Conservation (phyloP, 305 asterid species). For the Rubia balearica region DNA sequence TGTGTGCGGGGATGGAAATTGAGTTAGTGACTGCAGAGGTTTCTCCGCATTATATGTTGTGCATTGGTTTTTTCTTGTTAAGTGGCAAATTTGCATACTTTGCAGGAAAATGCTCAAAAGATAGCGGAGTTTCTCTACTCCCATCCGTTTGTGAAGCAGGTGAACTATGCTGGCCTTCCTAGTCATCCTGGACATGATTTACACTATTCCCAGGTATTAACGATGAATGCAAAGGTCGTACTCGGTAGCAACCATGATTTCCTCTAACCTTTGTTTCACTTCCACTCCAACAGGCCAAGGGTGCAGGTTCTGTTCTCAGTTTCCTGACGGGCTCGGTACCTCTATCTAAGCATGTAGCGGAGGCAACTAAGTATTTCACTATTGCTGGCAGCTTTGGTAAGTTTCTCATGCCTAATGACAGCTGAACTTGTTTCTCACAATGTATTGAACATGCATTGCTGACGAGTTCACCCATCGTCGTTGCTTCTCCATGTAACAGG, state of each 20-base stretch:
- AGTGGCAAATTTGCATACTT: constrained; percentile 10
- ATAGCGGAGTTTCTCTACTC: not conserved
- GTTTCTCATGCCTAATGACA: not conserved
- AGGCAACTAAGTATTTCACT: constrained; percentile 73
- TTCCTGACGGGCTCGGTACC: constrained; percentile 80
- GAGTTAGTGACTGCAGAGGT: not conserved
- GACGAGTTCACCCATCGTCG: not conserved
- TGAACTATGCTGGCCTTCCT: not conserved
- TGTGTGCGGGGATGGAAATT: not conserved
- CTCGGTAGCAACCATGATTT: not conserved
- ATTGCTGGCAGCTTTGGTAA: constrained; percentile 96
- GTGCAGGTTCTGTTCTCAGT: constrained; percentile 96
- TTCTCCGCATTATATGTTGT: not conserved
- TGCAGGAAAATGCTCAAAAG: constrained; percentile 14
- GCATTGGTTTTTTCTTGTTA: not conserved
- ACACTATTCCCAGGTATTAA: constrained; percentile 81
- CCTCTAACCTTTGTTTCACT: constrained; percentile 1
- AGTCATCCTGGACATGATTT: constrained; percentile 23
- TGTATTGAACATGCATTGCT: no score
- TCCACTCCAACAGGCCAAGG: constrained; percentile 55
- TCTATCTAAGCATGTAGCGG: constrained; percentile 78
- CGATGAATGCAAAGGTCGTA: not conserved
- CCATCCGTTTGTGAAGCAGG: not conserved
- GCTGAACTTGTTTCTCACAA: no score
- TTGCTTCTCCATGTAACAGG: constrained; percentile 35